Percentiles rank a stretch among this genome's conserved stretches.
Evolutionary conservation across 1,139 yeast species (phyloP).

Genomic region (Keqinozyma sinolaborantium): DNA sequence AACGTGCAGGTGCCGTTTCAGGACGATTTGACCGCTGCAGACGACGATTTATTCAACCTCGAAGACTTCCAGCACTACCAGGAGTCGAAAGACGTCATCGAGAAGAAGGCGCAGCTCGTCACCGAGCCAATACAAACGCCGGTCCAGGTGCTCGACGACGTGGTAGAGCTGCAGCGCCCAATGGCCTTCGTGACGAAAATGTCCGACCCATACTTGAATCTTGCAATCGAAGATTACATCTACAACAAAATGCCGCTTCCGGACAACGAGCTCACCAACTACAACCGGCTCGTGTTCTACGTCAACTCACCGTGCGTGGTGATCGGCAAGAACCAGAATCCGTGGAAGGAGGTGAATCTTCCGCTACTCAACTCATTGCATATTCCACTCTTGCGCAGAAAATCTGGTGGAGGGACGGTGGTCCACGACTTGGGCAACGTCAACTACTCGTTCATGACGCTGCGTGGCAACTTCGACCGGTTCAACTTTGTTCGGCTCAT

Average conservation of each 20-base stretch:
- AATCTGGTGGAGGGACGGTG: conserved; percentile 96
- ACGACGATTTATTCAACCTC: conserved; percentile 34
- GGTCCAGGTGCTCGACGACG: conserved; percentile 9
- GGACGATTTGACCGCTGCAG: conserved; percentile 33
- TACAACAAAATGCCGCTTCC: conserved; percentile 60
- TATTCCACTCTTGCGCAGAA: conserved; percentile 73
- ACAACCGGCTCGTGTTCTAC: conserved; percentile 66
- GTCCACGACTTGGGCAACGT: conserved; percentile 93
- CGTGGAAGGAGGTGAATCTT: conserved; percentile 83
- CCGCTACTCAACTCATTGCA: conserved; percentile 48
- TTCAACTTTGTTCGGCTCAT: conserved; percentile 56
- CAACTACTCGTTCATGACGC: conserved; percentile 79
- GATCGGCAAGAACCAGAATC: conserved; percentile 94
- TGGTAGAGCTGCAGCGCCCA: conserved; percentile 19
- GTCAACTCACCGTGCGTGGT: conserved; percentile 83
- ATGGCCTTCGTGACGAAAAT: conserved; percentile 44
- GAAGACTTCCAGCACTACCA: conserved; percentile 39
- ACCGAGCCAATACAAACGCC: not conserved
- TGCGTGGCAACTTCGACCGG: conserved; percentile 64
- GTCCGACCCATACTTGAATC: conserved; percentile 66
- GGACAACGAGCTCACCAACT: conserved; percentile 14
- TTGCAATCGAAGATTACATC: conserved; percentile 79
- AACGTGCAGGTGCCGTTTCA: conserved; percentile 32
- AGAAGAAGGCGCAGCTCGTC: conserved; percentile 6
- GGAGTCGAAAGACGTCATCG: conserved; percentile 26